Conservation (phyloP, 2,329 filamentous ascomycete species). For the Cladorrhinum sp. region DNA sequence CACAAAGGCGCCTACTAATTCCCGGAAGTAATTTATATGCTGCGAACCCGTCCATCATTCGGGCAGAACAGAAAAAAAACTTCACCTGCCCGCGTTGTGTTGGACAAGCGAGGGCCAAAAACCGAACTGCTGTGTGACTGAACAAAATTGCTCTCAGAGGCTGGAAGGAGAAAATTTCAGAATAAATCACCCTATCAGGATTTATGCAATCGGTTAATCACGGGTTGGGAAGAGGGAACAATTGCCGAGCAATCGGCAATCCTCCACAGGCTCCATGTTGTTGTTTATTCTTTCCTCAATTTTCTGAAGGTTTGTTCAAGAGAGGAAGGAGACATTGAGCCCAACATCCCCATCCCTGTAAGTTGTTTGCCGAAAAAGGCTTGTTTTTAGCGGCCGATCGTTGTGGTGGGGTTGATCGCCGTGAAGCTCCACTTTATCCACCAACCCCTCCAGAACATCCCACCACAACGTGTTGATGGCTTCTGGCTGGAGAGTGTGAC, state of each 20-base stretch:
- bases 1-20: background rate
- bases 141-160: background rate
- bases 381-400: conserved; percentile 4
- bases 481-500: background rate
- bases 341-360: background rate
- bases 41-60: background rate
- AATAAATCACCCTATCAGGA: background rate
- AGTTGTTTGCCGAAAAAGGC: background rate
- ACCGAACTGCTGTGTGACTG: background rate
- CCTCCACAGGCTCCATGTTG: background rate
- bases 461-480: background rate
- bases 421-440: background rate
- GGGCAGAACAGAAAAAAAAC: background rate
- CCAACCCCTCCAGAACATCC: background rate
- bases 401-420: conserved; percentile 1
- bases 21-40: conserved; percentile 6
- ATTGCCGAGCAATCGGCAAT: background rate
- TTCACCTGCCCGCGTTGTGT: background rate
- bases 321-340: background rate
- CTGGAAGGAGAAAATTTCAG: background rate
- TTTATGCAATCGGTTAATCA: background rate
- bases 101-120: background rate
- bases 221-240: background rate
- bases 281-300: background rate
- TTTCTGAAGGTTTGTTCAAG: background rate